phyloP scores from a whole-genome alignment of 1,139 yeast genomes.

The Yamadazyma pseudoaaseri region DNA sequence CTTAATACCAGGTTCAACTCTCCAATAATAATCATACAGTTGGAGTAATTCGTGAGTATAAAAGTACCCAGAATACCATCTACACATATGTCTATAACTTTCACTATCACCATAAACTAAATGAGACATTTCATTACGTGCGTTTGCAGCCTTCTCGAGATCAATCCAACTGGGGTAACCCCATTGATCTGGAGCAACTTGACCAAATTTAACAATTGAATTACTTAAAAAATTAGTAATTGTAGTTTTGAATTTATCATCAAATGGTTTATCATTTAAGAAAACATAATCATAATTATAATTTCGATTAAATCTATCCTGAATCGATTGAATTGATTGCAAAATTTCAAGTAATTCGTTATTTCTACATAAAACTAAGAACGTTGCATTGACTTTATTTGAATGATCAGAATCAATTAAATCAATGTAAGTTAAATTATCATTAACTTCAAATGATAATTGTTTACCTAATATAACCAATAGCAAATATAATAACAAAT shows the following conservation, averaged over 20 bases:
- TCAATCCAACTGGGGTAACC: slow-evolving; percentile 30
- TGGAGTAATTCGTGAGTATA: slow-evolving; percentile 23
- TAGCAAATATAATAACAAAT: neutral
- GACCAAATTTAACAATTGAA: slow-evolving; percentile 29
- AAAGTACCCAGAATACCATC: slow-evolving; percentile 41
- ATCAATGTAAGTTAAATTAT: neutral
- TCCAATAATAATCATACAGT: slow-evolving; percentile 60
- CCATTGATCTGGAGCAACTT: slow-evolving; percentile 31
- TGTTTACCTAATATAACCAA: neutral
- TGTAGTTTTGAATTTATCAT: slow-evolving; percentile 22
- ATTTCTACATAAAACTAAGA: slow-evolving; percentile 73
- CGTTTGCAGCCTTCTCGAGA: slow-evolving; percentile 18
- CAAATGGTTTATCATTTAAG: slow-evolving; percentile 33
- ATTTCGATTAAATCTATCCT: slow-evolving; percentile 66
- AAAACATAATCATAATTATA: slow-evolving; percentile 41
- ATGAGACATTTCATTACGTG: slow-evolving; percentile 9
- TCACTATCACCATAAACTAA: slow-evolving; percentile 30
- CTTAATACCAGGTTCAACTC: slow-evolving; percentile 61
- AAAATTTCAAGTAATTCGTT: slow-evolving; percentile 58
- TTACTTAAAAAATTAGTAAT: slow-evolving; percentile 21
- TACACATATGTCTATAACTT: slow-evolving; percentile 38
- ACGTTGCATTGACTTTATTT: slow-evolving; percentile 33
- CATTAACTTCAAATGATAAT: neutral
- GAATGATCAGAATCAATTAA: neutral
- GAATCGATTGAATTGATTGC: slow-evolving; percentile 61